Evolutionary conservation across 192 early-diverging fungal genomes (phyloP), one percentile per base, ranked within the genome.

Genomic region (Chytriomyces sp.): DNA sequence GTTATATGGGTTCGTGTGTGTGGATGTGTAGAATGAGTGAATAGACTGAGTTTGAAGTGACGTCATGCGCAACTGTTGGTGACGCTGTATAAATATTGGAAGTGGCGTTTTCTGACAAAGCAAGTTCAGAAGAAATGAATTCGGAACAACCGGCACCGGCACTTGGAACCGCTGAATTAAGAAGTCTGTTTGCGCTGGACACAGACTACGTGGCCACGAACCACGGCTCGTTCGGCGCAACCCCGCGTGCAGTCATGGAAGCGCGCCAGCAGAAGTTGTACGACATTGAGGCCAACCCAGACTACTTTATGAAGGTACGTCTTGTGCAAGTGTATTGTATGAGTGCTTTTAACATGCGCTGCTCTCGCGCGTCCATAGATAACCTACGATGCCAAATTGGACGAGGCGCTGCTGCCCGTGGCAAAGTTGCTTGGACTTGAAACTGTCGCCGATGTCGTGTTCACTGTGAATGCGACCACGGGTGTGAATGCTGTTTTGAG

Each of bases 191-290:
- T 64, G 67, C 85, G 35, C 78, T 91, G 23, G 85, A 85, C 7
- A 72, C 82, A 13, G 79, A 73, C 16, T 88, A 78, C 45, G 83
- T 81, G 24, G 82, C 88, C n/a, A 77, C 85, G 48, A 92, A 92
- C 76, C 87, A 92, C 64, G 91, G 91, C 18, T 88, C 91, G n/a
- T 92, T 79, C 61, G 91, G 91, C 61, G 76, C 70, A 1, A 70
- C 72, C 50, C 87, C 77, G 18, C 47, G 72, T 5, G 18, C 5
- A 7, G 69, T 90, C 10, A 7, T 57, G 43, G 73, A 69, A 24
- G 69, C 47, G 8, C 79, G 81, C 6, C 64, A 60, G 28, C 45
- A 69, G 47, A 78, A 69, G 59, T 71, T 69, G 64, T 53, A 64
- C 7, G 61, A 45, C 43, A 62, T 78, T 44, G 89, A 91, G 50